Percentiles rank a stretch among this genome's conserved stretches.
Conservation (phyloP, 768 basidiomycete species). For the Auricularia auricula-judae region DNA sequence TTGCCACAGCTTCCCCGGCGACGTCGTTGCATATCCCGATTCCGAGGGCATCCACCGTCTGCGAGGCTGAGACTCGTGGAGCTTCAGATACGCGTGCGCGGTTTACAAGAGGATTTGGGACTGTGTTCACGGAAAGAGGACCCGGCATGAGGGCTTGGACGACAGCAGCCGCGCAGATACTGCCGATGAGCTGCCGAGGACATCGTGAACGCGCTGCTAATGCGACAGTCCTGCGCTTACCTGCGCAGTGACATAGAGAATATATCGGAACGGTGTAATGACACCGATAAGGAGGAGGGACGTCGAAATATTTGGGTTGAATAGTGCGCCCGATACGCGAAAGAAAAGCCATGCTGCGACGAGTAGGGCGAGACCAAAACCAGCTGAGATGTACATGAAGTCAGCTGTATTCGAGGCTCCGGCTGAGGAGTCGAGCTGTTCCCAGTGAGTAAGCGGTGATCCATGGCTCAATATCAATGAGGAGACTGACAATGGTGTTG, state of each 20-base stretch:
- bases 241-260: slow-evolving; percentile 52
- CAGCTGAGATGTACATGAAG: neutral
- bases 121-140: slow-evolving; percentile 41
- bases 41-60: neutral
- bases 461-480: too few relatives aligned
- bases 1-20: too few relatives aligned
- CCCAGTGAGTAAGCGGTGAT: too few relatives aligned
- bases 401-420: neutral
- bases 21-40: neutral
- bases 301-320: slow-evolving; percentile 53
- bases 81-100: slow-evolving; percentile 46
- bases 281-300: slow-evolving; percentile 47
- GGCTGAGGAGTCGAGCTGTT: too few relatives aligned
- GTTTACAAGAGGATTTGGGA: slow-evolving; percentile 35
- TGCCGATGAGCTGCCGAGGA: slow-evolving; percentile 31
- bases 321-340: slow-evolving; percentile 50
- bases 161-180: slow-evolving; percentile 47
- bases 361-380: slow-evolving; percentile 42
- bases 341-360: slow-evolving; percentile 61
- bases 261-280: slow-evolving; percentile 43
- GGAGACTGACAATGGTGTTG: neutral
- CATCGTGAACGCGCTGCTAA: neutral
- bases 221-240: slow-evolving; percentile 3
- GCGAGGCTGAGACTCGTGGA: slow-evolving; percentile 28
- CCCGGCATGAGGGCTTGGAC: slow-evolving; percentile 45